These are phyloP conservation scores for Melanopsichium pennsylvanicum DNA, from an alignment of 1,284 basidiomycete species.

Conservation along the genomic window DNA sequence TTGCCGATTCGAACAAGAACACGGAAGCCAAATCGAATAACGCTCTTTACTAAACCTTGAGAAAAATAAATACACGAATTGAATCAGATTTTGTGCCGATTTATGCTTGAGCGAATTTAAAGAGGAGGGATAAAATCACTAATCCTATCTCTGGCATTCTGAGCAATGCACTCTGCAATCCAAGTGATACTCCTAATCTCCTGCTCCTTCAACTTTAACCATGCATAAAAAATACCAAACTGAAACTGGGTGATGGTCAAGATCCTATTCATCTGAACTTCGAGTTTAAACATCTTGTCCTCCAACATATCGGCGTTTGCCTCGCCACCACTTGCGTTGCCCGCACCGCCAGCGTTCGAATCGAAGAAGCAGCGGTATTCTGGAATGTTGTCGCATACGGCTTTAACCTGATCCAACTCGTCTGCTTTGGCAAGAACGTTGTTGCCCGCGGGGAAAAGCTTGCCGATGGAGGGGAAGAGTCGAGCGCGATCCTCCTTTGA, in stretches of 20 bases:
- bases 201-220: slow-evolving; percentile 85
- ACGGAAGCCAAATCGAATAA: no score
- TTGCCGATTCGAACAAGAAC: no score
- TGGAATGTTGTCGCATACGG: slow-evolving; percentile 83
- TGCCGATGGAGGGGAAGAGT: slow-evolving; percentile 91
- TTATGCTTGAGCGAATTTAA: no score
- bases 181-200: slow-evolving; percentile 96
- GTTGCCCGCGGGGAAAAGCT: slow-evolving; percentile 94
- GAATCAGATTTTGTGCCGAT: no score
- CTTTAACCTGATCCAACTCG: slow-evolving; percentile 90
- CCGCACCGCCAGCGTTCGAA: slow-evolving; percentile 8
- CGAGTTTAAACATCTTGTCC: slow-evolving; percentile 92
- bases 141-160: slow-evolving; percentile 54
- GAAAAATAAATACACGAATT: no score
- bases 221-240: slow-evolving; percentile 63
- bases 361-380: slow-evolving; percentile 94
- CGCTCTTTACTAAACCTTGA: no score
- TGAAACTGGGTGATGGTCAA: slow-evolving; percentile 65
- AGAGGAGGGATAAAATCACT: slow-evolving; percentile 43
- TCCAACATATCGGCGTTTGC: slow-evolving; percentile 74
- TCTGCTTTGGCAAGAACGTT: slow-evolving; percentile 92
- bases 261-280: slow-evolving; percentile 73
- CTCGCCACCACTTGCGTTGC: slow-evolving; percentile 63
- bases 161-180: slow-evolving; percentile 79
- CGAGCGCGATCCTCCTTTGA: slow-evolving; percentile 94